These are phyloP conservation scores for Nevesoporus exiguus DNA, from an alignment of 768 basidiomycete genomes.

Conservation along the genomic window DNA sequence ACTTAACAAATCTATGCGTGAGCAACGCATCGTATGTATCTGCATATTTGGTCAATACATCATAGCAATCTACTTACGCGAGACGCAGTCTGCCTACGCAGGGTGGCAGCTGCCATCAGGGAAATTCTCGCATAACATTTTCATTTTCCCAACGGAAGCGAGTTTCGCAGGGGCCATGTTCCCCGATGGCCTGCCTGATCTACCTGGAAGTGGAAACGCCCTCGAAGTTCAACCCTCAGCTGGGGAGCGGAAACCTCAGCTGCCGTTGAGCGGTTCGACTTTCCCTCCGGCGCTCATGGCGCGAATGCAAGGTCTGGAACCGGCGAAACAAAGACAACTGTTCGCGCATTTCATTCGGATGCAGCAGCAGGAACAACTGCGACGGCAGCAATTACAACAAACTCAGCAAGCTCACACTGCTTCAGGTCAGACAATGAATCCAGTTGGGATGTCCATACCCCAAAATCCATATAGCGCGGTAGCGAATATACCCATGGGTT, in stretches of 20 bases:
- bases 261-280: neutral
- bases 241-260: constrained; percentile 8
- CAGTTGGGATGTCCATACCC: constrained; percentile 13
- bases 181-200: constrained; percentile 48
- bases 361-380: constrained; percentile 21
- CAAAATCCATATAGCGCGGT: constrained; percentile 4
- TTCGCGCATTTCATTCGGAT: constrained; percentile 11
- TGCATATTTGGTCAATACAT: constrained; percentile 17
- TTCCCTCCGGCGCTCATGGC: constrained; percentile 13
- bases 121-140: constrained; percentile 40
- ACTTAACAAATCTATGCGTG: constrained; percentile 40
- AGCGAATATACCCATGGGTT: constrained; percentile 14
- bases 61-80: neutral
- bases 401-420: constrained; percentile 13
- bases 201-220: constrained; percentile 25
- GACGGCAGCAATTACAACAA: constrained; percentile 27
- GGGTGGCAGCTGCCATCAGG: constrained; percentile 49
- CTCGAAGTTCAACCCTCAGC: constrained; percentile 5
- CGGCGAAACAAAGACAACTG: constrained; percentile 19
- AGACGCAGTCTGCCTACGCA: constrained; percentile 45
- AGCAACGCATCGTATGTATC: constrained; percentile 44
- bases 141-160: constrained; percentile 42
- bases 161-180: constrained; percentile 49
- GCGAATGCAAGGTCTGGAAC: constrained; percentile 25
- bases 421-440: constrained; percentile 15